Evolutionary conservation across 306 rosid genomes (phyloP), one percentile per base, ranked within the genome.

Genomic region (Vigna nakashimae): DNA sequence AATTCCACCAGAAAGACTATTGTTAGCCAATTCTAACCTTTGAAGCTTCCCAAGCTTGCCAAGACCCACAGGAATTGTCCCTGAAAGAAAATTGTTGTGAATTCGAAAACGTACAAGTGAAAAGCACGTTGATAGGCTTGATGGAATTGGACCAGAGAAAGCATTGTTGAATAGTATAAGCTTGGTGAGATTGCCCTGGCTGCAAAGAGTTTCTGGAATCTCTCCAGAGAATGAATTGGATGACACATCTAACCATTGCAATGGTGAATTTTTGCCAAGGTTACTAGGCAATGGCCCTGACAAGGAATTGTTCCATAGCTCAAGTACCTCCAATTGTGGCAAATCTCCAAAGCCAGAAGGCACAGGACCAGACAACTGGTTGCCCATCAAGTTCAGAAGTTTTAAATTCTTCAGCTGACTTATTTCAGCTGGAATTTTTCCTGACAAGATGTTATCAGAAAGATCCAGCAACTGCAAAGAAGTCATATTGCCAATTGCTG

Each of bases 151-250:
- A 80, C 99, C 94, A 12, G 91, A 79, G 81, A 95, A 90, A 60
- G 80, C 91, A 77, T 95, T 95, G 87, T 86, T 95, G 91, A 95
- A 95, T 56, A 95, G 97, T 64, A 92, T 95, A 40, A 95, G 99
- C 89, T 95, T 95, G 77, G 97, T 92, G 58, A 95, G 98, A 80
- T 90, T 89, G 46, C 98, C 97, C 15, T 77, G 72, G 52, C 79
- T 87, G 89, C 98, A 95, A 79, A 95, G 79, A 20, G 87, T 77
- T 52, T 82, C 42, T 67, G 98, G 99, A 92, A 95, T 90, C 51
- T 86, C 85, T 28, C 99, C 97, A 18, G 91, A 80, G 63, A 95
- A 74, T 12, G 90, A 86, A 80, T 95, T 95, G 87, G 99, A 92
- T 16, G 99, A 95, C 28, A 95, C 83, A 83, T 95, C 98, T 86